Percentiles rank a stretch among this genome's conserved stretches.
Evolutionary conservation across 345 rosid genomes (phyloP).

Genomic region (Pugionium dolabratum): DNA sequence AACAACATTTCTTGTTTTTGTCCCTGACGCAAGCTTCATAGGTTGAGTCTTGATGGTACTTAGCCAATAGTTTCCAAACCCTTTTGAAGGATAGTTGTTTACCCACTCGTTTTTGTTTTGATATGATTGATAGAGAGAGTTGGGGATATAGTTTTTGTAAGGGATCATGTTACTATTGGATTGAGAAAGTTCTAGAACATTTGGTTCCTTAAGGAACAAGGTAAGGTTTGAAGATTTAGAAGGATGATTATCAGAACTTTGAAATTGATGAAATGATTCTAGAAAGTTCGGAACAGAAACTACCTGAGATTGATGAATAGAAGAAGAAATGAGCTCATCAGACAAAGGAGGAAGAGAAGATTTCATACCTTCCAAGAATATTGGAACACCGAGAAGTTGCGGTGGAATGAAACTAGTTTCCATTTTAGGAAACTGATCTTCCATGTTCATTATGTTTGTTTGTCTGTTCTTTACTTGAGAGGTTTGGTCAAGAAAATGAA

Average conservation of each 20-base stretch:
- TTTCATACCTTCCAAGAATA: slow-evolving; percentile 46
- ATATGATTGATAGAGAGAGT: neutral
- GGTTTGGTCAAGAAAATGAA: too few species aligned
- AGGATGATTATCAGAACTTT: slow-evolving; percentile 25
- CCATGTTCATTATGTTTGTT: slow-evolving; percentile 33
- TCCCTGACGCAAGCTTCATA: slow-evolving; percentile 49
- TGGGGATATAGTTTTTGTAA: slow-evolving; percentile 18
- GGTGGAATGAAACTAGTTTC: slow-evolving; percentile 48
- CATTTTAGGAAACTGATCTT: slow-evolving; percentile 55
- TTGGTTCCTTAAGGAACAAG: slow-evolving; percentile 47
- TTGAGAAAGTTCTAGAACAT: slow-evolving; percentile 34
- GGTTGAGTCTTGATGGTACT: slow-evolving; percentile 63
- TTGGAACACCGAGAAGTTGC: slow-evolving; percentile 41
- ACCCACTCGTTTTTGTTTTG: slow-evolving; percentile 48
- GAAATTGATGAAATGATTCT: neutral
- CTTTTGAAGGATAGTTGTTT: slow-evolving; percentile 43
- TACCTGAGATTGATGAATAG: slow-evolving; percentile 21
- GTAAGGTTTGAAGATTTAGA: slow-evolving; percentile 56
- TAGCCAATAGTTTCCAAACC: slow-evolving; percentile 55
- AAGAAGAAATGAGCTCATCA: slow-evolving; percentile 21
- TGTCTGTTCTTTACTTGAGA: too few species aligned
- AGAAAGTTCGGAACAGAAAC: slow-evolving; percentile 41
- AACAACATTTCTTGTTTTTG: slow-evolving; percentile 40
- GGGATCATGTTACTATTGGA: slow-evolving; percentile 26
- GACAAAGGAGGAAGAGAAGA: slow-evolving; percentile 30